Percentiles rank a stretch among this genome's conserved stretches.
phyloP scores from a whole-genome alignment of 805 yeast genomes.

The Ogataea zsoltii region DNA sequence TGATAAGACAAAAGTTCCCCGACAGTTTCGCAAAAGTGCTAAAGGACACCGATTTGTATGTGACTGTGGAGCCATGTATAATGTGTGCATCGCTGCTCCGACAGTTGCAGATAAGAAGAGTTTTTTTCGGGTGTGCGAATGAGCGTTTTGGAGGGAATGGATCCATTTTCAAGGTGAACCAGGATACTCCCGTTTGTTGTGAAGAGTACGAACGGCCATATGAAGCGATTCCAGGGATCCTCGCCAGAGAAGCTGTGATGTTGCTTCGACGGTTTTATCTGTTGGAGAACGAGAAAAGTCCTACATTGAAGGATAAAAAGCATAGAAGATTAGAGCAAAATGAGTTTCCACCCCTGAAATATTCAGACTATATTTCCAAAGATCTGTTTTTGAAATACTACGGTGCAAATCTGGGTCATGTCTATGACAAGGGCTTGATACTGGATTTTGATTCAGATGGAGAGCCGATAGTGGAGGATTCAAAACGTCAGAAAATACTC shows the following conservation, averaged over 20 bases:
- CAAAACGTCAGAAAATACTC: conserved; percentile 6
- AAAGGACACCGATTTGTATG: conserved; percentile 68
- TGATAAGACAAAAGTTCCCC: conserved; percentile 40
- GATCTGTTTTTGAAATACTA: conserved; percentile 53
- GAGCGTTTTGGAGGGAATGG: conserved; percentile 98
- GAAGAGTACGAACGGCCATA: conserved; percentile 38
- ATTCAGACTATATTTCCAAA: conserved; percentile 50
- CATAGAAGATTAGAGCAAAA: conserved; percentile 58
- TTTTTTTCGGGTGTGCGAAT: conserved; percentile 90
- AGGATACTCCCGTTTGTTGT: conserved; percentile 34
- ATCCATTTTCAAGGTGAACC: conserved; percentile 65
- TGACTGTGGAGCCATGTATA: conserved; percentile 96
- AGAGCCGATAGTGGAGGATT: conserved; percentile 9
- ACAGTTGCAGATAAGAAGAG: conserved; percentile 72
- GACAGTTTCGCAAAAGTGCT: conserved; percentile 39
- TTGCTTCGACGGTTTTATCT: conserved; percentile 81
- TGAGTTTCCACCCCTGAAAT: conserved; percentile 61
- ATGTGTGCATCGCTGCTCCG: conserved; percentile 95
- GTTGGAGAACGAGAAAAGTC: conserved; percentile 83
- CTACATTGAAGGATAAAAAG: conserved; percentile 73
- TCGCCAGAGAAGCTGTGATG: conserved; percentile 79
- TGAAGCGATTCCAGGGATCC: conserved; percentile 71
- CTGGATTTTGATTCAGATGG: conserved; percentile 27
- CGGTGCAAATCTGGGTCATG: conserved; percentile 39
- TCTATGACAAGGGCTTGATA: conserved; percentile 27